Base-by-base conservation (phyloP, 768 basidiomycete genomes). In the Termitomyces sp. region DNA sequence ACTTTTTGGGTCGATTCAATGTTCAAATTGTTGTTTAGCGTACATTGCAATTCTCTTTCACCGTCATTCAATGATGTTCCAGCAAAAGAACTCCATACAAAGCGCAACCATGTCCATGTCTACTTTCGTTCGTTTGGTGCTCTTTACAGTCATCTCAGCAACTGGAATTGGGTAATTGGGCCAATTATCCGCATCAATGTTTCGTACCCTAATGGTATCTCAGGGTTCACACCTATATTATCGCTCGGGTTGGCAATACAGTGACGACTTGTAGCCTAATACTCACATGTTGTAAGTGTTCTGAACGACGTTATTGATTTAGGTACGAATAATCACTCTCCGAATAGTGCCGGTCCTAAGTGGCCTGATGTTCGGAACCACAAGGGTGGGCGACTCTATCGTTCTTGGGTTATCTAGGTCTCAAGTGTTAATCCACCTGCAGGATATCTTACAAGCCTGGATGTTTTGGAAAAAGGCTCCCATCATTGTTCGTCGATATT, bases 221-320 rank as follows among this genome's bases (percentile, higher is more conserved):
- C 14, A 57, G 56, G 16, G 49, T 57, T 1, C 56, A 57, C 33
- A 51, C 42, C 1, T 57, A 44, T n/a, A 57, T 51, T 2, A 57
- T 57, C 36, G 6, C 49, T 22, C 48, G 56, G 9, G 32, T 51
- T 5, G 45, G 45, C 49, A 57, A 57, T 32, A 57, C 56, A 4
- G 49, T 57, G 8, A 57, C 56, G 20, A 43, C 56, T 2, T 57
- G 56, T 24, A 57, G 49, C 10, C 5, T 57, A 13, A 33, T 57
- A 24, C 56, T 57, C 5, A 51, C 56, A 14, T 30, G 38, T 12
- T 28, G 56, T 51, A 51, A 35, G 46, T 47, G 24, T 48, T 18
- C 14, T 36, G 16, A 24, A 10, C 33, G 2, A 35, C 12, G 8
- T 35, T 22, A 26, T 16, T 16, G 14, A 3, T 2, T 51, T 14